phyloP scores from a whole-genome alignment of 257 asterid species.

The Striga asiatica region DNA sequence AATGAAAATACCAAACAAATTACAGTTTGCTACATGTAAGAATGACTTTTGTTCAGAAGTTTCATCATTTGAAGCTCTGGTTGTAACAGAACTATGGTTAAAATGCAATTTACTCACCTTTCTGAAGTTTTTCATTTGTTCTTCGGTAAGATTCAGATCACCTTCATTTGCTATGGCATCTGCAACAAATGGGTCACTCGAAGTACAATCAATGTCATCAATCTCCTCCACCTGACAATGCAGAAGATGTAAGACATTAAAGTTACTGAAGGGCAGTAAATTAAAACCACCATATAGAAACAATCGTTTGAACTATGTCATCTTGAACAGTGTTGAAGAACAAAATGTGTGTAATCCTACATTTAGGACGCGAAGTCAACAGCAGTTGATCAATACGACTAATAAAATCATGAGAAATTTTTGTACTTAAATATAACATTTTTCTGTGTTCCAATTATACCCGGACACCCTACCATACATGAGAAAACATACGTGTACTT shows the following conservation, averaged over 20 bases:
- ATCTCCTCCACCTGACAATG: conserved; percentile 89
- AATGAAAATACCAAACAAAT: background rate
- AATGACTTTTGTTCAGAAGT: no score
- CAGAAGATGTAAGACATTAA: conserved; percentile 11
- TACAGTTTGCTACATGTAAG: background rate
- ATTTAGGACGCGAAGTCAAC: conserved; percentile 1
- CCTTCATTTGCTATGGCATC: conserved; percentile 89
- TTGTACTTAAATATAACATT: no score
- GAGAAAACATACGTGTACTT: no score
- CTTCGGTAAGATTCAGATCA: conserved; percentile 70
- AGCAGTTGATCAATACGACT: no score
- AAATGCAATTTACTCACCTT: conserved; percentile 45
- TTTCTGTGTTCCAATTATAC: no score
- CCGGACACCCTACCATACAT: no score
- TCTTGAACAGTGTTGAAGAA: conserved; percentile 8
- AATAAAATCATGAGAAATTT: no score
- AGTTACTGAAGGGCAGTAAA: conserved; percentile 1
- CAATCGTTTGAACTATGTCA: conserved; percentile 3
- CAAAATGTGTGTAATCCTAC: no score
- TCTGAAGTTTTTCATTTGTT: conserved; percentile 73
- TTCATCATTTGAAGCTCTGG: background rate
- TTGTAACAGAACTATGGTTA: background rate
- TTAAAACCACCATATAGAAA: background rate
- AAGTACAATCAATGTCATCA: conserved; percentile 59
- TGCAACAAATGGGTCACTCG: conserved; percentile 65